phyloP scores from a whole-genome alignment of 164 flowering plant species.

The Euptelea pleiosperma region DNA sequence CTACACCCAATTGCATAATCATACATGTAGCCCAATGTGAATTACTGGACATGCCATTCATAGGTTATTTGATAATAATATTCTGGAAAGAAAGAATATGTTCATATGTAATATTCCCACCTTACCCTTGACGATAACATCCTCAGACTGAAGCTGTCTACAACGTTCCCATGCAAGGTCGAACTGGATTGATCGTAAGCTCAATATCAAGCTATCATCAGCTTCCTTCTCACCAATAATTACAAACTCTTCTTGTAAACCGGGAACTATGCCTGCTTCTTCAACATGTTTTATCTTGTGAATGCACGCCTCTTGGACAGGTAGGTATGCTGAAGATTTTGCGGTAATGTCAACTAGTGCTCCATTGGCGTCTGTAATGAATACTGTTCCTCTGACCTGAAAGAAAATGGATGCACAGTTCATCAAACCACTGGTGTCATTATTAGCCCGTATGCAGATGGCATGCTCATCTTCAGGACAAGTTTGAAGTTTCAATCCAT shows the following conservation, averaged over 20 bases:
- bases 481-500: no score
- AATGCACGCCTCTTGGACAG: conserved; percentile 75
- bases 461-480: no score
- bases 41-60: neutral
- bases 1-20: no score
- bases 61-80: neutral
- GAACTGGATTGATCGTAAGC: conserved; percentile 64
- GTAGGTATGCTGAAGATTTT: conserved; percentile 82
- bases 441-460: no score
- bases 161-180: conserved; percentile 97
- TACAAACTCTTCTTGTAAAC: conserved; percentile 73
- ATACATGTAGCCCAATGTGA: no score
- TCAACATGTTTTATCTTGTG: conserved; percentile 57
- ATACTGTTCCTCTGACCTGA: conserved; percentile 88
- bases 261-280: conserved; percentile 88
- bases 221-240: conserved; percentile 71
- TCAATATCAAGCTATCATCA: conserved; percentile 84
- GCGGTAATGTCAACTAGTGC: conserved; percentile 86
- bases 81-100: neutral
- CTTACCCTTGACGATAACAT: conserved; percentile 90
- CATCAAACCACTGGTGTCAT: neutral
- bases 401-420: neutral
- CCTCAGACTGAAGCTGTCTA: conserved; percentile 94
- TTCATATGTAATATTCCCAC: conserved; percentile 36
- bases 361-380: conserved; percentile 53